phyloP scores from a whole-genome alignment of 805 yeast genomes.

The Kuraishia ogatae region DNA sequence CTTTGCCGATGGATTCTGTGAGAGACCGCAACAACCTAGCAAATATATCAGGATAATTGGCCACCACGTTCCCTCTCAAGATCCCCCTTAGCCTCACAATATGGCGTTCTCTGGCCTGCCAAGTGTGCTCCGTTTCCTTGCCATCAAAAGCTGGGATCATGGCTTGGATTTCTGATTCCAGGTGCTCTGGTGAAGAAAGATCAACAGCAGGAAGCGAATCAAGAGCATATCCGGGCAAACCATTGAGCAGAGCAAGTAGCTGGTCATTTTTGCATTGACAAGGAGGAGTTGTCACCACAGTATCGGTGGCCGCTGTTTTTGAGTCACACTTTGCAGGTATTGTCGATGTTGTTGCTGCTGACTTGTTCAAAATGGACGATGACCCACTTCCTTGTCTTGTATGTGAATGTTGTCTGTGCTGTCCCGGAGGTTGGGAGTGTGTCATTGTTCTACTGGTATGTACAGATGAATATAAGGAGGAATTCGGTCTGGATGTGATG shows the following conservation, averaged over 20 bases:
- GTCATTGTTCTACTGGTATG: not conserved
- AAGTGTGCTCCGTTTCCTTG: conserved; percentile 82
- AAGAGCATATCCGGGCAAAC: not conserved
- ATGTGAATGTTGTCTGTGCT: conserved; percentile 4
- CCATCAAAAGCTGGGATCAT: conserved; percentile 41
- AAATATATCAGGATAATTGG: conserved; percentile 24
- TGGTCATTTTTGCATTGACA: no score
- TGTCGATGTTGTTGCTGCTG: conserved; percentile 1
- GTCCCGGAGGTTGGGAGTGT: not conserved
- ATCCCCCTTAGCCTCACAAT: conserved; percentile 50
- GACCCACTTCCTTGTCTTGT: not conserved
- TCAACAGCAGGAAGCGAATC: not conserved
- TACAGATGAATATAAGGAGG: not conserved
- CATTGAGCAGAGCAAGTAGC: not conserved
- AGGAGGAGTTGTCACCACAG: conserved; percentile 1
- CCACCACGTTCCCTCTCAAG: conserved; percentile 46
- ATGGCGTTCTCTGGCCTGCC: conserved; percentile 64
- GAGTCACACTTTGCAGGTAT: no score
- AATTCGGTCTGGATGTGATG: conserved; percentile 3
- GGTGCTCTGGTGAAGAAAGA: not conserved
- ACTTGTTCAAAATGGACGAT: conserved; percentile 1
- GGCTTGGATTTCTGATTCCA: conserved; percentile 14
- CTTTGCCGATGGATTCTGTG: conserved; percentile 55
- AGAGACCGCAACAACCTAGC: conserved; percentile 27
- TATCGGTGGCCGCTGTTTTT: not conserved